These are phyloP conservation scores for Heliocybe sulcata DNA, from an alignment of 1,284 basidiomycete species.

Conservation along the genomic window DNA sequence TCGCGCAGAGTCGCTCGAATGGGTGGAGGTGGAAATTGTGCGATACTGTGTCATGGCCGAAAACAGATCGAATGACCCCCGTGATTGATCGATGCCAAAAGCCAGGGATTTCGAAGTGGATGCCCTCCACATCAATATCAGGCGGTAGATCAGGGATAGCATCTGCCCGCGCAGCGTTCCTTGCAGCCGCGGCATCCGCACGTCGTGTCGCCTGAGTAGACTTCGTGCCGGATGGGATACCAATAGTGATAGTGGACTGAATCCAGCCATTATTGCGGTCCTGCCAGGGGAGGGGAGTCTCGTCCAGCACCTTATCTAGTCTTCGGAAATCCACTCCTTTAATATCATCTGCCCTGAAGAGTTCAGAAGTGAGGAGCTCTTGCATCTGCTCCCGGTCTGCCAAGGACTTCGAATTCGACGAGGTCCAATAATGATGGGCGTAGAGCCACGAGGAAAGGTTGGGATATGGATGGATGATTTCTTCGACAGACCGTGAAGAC, in stretches of 20 bases:
- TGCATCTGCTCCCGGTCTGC: constrained; percentile 9
- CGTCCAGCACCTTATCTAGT: constrained; percentile 4
- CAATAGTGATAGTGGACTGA: constrained; percentile 10
- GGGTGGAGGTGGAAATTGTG: constrained; percentile 9
- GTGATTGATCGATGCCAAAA: constrained; percentile 10
- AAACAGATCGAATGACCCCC: constrained; percentile 10
- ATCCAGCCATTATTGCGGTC: constrained; percentile 8
- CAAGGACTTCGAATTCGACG: constrained; percentile 9
- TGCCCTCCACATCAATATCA: not conserved
- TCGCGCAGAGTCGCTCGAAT: constrained; percentile 7
- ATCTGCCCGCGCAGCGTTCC: not conserved
- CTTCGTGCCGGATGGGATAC: constrained; percentile 13
- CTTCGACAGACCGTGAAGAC: not conserved
- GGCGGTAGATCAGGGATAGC: not conserved
- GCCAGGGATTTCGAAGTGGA: not conserved
- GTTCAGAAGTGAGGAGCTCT: not conserved
- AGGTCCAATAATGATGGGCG: constrained; percentile 9
- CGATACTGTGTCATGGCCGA: constrained; percentile 1
- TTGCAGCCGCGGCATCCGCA: constrained; percentile 1
- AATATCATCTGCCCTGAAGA: constrained; percentile 7
- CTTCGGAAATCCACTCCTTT: constrained; percentile 2
- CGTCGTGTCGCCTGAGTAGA: constrained; percentile 8
- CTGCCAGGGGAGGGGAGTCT: constrained; percentile 1
- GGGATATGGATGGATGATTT: constrained; percentile 16
- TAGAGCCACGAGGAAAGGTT: constrained; percentile 12